Conservation (phyloP, 441 rosid species). For the Euphorbia corollata region DNA sequence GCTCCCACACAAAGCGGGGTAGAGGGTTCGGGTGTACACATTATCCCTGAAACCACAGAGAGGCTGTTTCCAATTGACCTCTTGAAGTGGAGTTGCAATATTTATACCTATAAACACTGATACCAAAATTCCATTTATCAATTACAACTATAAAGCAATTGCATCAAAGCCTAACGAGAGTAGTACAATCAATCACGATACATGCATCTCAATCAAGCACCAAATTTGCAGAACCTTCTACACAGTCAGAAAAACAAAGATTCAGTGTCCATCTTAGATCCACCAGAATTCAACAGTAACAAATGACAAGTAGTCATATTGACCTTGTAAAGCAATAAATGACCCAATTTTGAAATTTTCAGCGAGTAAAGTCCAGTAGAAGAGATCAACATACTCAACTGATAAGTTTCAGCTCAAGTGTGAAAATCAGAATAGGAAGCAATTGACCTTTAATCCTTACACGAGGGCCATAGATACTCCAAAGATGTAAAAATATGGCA, state of each 20-base stretch:
- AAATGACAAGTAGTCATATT: background rate
- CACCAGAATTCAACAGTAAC: background rate
- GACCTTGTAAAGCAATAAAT: background rate
- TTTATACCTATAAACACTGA: background rate
- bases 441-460: background rate
- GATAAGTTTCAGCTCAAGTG: background rate
- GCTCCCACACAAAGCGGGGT: too few relatives aligned
- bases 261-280: background rate
- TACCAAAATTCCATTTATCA: background rate
- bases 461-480: background rate
- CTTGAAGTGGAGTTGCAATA: too few relatives aligned
- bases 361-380: background rate
- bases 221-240: constrained; percentile 7
- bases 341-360: background rate
- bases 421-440: constrained; percentile 1
- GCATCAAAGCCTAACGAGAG: background rate
- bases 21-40: too few relatives aligned
- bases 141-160: background rate
- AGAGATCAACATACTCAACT: background rate
- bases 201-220: background rate
- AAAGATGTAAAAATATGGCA: background rate
- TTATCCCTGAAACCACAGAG: too few relatives aligned
- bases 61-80: too few relatives aligned
- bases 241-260: background rate
- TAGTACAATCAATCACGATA: background rate